Percentiles rank a stretch among this genome's conserved stretches.
These are phyloP conservation scores for Alternaria consortialis DNA, from an alignment of 2,329 filamentous ascomycete genomes.

Conservation along the genomic window DNA sequence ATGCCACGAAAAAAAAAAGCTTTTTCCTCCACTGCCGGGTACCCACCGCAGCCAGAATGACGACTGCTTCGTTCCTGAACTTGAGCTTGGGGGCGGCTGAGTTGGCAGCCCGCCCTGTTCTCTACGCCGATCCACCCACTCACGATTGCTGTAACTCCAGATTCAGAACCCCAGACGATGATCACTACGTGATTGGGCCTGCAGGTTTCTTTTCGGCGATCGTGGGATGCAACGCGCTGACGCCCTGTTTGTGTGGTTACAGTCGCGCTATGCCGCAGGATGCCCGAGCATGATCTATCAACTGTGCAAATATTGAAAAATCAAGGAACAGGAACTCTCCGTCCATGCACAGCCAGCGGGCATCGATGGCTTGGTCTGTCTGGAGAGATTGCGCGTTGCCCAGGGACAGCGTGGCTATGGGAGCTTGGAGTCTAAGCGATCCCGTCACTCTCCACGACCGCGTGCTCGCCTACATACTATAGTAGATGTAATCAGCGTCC, in stretches of 20 bases:
- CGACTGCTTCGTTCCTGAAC: conserved; percentile 14
- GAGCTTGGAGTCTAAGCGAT: conserved; percentile 4
- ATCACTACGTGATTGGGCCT: conserved; percentile 31
- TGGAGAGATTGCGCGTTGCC: conserved; percentile 5
- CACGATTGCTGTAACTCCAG: conserved; percentile 15
- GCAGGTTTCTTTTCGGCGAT: conserved; percentile 20
- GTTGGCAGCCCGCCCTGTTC: conserved; percentile 10
- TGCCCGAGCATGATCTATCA: conserved; percentile 3
- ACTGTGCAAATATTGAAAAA: not conserved
- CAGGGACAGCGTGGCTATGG: conserved; percentile 5
- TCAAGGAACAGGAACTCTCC: not conserved
- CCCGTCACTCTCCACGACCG: conserved; percentile 4
- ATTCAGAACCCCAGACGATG: conserved; percentile 29
- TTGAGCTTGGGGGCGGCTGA: conserved; percentile 8
- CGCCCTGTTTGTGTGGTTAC: conserved; percentile 7
- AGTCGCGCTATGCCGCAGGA: not conserved
- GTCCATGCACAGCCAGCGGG: not conserved
- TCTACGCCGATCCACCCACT: conserved; percentile 11
- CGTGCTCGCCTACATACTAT: conserved; percentile 1
- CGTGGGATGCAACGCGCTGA: conserved; percentile 14
- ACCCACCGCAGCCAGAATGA: conserved; percentile 10
- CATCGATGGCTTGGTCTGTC: conserved; percentile 1
- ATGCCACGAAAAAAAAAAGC: conserved; percentile 16
- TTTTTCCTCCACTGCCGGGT: conserved; percentile 10
- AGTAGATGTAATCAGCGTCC: conserved; percentile 7